These are phyloP conservation scores for Trifolium pratense DNA, from an alignment of 306 rosid species.

Conservation along the genomic window DNA sequence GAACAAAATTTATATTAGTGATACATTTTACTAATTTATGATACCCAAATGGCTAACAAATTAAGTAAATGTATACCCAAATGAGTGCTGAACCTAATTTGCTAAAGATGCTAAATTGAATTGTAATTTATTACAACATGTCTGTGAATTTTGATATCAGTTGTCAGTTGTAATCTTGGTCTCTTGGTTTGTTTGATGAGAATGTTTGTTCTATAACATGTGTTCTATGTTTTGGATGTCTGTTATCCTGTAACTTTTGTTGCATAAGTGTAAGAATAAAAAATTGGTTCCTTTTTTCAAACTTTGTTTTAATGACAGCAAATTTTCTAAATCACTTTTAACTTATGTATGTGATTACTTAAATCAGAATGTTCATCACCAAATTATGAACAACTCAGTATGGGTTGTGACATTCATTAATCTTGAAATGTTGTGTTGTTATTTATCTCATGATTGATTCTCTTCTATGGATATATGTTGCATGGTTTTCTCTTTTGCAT, in stretches of 20 bases:
- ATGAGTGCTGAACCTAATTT: not conserved
- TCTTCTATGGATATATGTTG: not conserved
- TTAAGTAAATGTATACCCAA: not conserved
- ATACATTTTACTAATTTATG: not conserved
- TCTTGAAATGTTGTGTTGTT: not conserved
- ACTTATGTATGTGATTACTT: not conserved
- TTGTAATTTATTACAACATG: not conserved
- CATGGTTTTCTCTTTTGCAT: not conserved
- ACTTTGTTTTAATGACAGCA: not conserved
- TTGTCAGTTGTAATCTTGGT: conserved; percentile 12
- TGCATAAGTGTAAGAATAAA: not conserved
- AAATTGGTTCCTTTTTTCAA: not conserved
- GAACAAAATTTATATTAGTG: not conserved
- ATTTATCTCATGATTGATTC: not conserved
- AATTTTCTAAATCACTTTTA: not conserved
- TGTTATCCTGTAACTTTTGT: not conserved
- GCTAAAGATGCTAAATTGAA: not conserved
- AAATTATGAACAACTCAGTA: not conserved
- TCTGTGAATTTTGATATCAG: not conserved
- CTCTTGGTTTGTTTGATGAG: not conserved
- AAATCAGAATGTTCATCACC: not conserved
- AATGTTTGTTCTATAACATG: not conserved
- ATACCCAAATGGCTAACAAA: not conserved
- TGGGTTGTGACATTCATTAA: too few relatives aligned
- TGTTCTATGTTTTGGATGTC: not conserved